Conservation (phyloP, 1,139 yeast species). For the Hansenula lynferdii region DNA sequence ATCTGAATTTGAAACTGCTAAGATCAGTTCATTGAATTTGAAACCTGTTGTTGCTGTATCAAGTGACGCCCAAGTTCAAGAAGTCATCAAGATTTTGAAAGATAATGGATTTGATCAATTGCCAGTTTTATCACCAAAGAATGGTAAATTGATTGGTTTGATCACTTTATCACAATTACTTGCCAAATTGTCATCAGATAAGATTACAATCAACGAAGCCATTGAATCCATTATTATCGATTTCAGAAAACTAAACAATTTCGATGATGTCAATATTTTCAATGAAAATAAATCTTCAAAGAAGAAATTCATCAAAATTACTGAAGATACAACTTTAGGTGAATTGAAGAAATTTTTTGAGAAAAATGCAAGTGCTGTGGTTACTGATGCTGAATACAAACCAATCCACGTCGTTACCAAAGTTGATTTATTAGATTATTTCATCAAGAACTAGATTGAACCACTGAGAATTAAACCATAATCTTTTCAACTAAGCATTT, state of each 20-base stretch:
- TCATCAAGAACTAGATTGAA: conserved; percentile 17
- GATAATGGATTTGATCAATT: conserved; percentile 82
- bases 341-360: conserved; percentile 79
- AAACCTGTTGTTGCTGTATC: conserved; percentile 81
- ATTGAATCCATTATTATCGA: conserved; percentile 65
- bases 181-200: conserved; percentile 61
- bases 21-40: conserved; percentile 67
- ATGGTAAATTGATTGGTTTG: conserved; percentile 62
- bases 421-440: conserved; percentile 74
- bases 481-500: no score
- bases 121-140: conserved; percentile 54
- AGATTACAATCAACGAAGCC: conserved; percentile 54
- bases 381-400: conserved; percentile 64
- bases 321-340: conserved; percentile 61
- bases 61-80: conserved; percentile 55
- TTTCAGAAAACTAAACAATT: conserved; percentile 68
- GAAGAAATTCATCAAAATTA: conserved; percentile 67
- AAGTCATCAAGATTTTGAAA: conserved; percentile 68
- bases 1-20: conserved; percentile 54
- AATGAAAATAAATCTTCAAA: conserved; percentile 59
- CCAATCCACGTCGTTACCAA: conserved; percentile 86
- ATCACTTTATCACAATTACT: conserved; percentile 74
- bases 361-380: conserved; percentile 81
- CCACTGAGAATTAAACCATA: no score
- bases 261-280: conserved; percentile 56